Conservation (phyloP, 768 basidiomycete genomes). For the Pisolithus marmoratus region DNA sequence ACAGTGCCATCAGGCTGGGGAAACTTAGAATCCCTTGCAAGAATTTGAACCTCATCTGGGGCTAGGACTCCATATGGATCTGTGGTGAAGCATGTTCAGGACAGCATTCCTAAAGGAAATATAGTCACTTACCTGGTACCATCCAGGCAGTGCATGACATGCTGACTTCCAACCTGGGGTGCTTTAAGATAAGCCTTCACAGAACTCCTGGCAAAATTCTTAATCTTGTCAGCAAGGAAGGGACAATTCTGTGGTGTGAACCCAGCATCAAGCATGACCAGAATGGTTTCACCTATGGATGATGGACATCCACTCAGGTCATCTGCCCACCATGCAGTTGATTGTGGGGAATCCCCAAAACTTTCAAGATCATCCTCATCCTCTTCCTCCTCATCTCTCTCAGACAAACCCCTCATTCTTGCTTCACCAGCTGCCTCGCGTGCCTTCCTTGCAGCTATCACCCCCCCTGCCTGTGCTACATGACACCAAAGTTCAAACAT, state of each 20-base stretch:
- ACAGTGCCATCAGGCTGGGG: conserved; percentile 34
- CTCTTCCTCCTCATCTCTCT: conserved; percentile 33
- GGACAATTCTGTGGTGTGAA: conserved; percentile 47
- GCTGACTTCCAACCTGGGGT: conserved; percentile 45
- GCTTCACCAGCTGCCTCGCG: conserved; percentile 29
- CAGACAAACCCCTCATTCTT: conserved; percentile 38
- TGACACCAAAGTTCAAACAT: conserved; percentile 38
- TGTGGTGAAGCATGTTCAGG: conserved; percentile 15
- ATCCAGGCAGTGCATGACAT: conserved; percentile 60
- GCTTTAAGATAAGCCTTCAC: conserved; percentile 38
- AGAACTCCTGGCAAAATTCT: conserved; percentile 39
- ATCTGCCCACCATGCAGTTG: conserved; percentile 70
- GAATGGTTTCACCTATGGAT: conserved; percentile 53
- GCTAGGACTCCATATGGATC: conserved; percentile 49
- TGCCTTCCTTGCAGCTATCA: conserved; percentile 35
- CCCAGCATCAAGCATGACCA: conserved; percentile 53
- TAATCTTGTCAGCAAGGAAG: conserved; percentile 50
- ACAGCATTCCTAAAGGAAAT: neutral
- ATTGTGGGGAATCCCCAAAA: conserved; percentile 29
- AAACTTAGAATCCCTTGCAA: conserved; percentile 41
- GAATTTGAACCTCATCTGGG: conserved; percentile 53
- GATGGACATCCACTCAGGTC: conserved; percentile 56
- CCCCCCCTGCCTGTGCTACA: conserved; percentile 36
- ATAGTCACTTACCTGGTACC: conserved; percentile 41
- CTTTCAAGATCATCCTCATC: conserved; percentile 33